Percentiles rank a stretch among this genome's conserved stretches.
Evolutionary conservation across 768 basidiomycete genomes (phyloP).

Genomic region (Clitopilus passeckerianus): DNA sequence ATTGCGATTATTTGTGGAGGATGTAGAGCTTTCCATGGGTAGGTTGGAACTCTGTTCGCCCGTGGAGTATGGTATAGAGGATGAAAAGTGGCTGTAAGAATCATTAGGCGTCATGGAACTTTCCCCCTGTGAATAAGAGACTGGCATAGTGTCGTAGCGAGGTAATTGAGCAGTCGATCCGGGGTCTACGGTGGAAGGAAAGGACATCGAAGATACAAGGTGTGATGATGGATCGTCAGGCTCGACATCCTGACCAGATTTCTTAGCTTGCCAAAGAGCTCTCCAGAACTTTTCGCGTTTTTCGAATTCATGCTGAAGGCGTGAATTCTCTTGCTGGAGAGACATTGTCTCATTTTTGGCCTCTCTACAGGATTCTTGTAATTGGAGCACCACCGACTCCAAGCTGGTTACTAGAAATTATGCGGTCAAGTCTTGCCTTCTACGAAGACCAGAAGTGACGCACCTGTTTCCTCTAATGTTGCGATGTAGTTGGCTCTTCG

Average conservation of each 20-base stretch:
- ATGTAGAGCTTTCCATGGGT: slow-evolving; percentile 22
- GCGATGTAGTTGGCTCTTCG: slow-evolving; percentile 83
- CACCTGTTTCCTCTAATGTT: slow-evolving; percentile 80
- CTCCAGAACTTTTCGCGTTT: slow-evolving; percentile 76
- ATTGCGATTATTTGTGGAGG: slow-evolving; percentile 33
- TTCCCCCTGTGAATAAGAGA: neutral
- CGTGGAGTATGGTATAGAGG: slow-evolving; percentile 33
- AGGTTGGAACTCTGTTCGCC: slow-evolving; percentile 16
- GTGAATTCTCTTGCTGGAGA: slow-evolving; percentile 60
- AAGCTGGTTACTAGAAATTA: slow-evolving; percentile 62
- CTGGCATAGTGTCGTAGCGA: neutral
- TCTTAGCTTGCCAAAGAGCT: slow-evolving; percentile 62
- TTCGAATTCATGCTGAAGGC: slow-evolving; percentile 56
- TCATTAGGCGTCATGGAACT: neutral
- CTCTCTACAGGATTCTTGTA: slow-evolving; percentile 78
- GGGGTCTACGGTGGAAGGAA: slow-evolving; percentile 18
- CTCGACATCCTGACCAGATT: slow-evolving; percentile 46
- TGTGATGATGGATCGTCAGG: slow-evolving; percentile 43
- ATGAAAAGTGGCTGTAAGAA: slow-evolving; percentile 29
- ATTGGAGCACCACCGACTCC: slow-evolving; percentile 78
- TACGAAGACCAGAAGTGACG: slow-evolving; percentile 10
- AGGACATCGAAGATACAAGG: slow-evolving; percentile 9
- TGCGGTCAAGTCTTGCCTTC: slow-evolving; percentile 9
- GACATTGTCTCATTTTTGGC: slow-evolving; percentile 56
- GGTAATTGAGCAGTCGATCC: slow-evolving; percentile 23